Percentiles rank a stretch among this genome's conserved stretches.
These are phyloP conservation scores for Hymenoscyphus infarciens DNA, from an alignment of 2,329 filamentous ascomycete genomes.

Conservation along the genomic window DNA sequence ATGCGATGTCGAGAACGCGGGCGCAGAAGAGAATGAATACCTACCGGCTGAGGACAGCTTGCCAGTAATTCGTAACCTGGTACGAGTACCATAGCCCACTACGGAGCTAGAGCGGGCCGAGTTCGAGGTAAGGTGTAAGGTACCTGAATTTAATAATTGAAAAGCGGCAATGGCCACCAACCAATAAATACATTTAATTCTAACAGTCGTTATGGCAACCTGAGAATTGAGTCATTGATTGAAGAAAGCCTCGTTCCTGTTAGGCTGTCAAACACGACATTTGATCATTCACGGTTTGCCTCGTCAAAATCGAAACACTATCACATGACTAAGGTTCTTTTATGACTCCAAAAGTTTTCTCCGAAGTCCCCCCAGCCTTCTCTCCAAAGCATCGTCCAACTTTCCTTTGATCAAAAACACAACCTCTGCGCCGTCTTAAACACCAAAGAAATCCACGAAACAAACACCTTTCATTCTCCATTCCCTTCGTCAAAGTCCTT, in stretches of 20 bases:
- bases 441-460: constrained; percentile 5
- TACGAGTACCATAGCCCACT: neutral
- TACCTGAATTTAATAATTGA: no score
- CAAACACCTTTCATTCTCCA: neutral
- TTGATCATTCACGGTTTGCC: neutral
- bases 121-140: no score
- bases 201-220: no score
- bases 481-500: neutral
- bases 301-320: neutral
- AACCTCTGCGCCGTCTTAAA: neutral
- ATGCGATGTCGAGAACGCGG: neutral
- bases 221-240: no score
- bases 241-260: no score
- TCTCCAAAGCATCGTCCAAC: neutral
- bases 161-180: no score
- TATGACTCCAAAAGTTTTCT: neutral
- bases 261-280: neutral
- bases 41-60: constrained; percentile 5
- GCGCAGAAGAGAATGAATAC: neutral
- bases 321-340: neutral
- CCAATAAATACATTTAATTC: no score
- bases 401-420: neutral
- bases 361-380: neutral
- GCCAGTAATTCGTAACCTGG: neutral
- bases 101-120: neutral